Percentiles rank a stretch among this genome's conserved stretches.
Evolutionary conservation across 495 filamentous ascomycete species (phyloP).

Genomic region (Poronia punctata): DNA sequence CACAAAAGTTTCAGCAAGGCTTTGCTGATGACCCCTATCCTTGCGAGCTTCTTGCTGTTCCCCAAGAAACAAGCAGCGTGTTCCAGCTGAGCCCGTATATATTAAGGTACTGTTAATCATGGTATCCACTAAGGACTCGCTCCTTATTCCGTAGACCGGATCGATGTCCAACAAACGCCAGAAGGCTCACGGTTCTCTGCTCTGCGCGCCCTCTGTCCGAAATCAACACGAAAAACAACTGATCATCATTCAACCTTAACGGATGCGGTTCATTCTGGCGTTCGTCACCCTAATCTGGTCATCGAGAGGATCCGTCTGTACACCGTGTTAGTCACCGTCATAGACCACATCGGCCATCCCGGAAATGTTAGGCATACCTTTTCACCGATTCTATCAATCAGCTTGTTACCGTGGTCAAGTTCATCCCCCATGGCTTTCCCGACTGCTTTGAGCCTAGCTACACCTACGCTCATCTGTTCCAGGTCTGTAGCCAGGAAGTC

Average conservation of each 20-base stretch:
- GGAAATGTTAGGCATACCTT: slow-evolving; percentile 48
- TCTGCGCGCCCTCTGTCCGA: too few relatives aligned
- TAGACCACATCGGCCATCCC: neutral
- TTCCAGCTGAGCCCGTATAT: neutral
- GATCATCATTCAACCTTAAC: neutral
- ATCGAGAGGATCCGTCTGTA: slow-evolving; percentile 27
- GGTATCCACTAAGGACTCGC: slow-evolving; percentile 5
- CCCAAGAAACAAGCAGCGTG: too few relatives aligned
- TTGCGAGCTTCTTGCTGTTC: too few relatives aligned
- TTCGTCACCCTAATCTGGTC: slow-evolving; percentile 20
- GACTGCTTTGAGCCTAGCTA: slow-evolving; percentile 56
- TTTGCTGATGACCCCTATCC: too few relatives aligned
- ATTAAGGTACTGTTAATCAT: neutral
- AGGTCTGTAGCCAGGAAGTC: slow-evolving; percentile 3
- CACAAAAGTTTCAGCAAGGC: too few relatives aligned
- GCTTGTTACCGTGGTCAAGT: slow-evolving; percentile 66
- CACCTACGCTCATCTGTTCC: slow-evolving; percentile 52
- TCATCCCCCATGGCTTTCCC: slow-evolving; percentile 65
- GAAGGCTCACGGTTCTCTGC: neutral
- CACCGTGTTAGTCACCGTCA: slow-evolving; percentile 10
- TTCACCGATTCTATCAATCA: slow-evolving; percentile 62
- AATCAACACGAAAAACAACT: neutral
- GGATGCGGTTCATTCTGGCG: slow-evolving; percentile 14
- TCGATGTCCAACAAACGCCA: neutral
- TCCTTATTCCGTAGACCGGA: slow-evolving; percentile 1